Conservation (phyloP, 331 rosid species). For the Cucumis variabilis region DNA sequence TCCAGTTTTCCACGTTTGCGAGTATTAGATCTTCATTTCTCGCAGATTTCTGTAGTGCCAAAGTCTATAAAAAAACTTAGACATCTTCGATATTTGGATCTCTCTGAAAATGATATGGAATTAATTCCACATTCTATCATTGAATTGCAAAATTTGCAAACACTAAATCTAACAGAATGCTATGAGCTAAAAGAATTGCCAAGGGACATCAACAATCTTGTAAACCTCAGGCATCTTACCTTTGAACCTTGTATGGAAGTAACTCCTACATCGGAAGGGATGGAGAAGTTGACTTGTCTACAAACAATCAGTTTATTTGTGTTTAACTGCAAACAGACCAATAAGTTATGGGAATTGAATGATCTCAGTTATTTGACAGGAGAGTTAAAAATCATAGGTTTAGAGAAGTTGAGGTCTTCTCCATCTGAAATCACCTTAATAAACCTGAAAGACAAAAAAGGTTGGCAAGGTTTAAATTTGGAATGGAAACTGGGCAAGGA, state of each 20-base stretch:
- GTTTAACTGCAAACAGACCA: background rate
- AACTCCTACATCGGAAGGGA: background rate
- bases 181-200: background rate
- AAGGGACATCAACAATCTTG: background rate
- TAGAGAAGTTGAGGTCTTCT: background rate
- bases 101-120: background rate
- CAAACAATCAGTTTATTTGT: background rate
- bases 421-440: background rate
- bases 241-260: background rate
- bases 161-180: background rate
- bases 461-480: background rate
- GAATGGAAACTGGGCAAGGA: background rate
- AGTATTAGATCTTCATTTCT: background rate
- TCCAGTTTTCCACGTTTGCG: background rate
- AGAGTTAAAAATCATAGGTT: rapidly evolving
- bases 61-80: constrained; percentile 14
- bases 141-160: constrained; percentile 21
- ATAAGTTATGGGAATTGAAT: background rate
- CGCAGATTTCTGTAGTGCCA: background rate
- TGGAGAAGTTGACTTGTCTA: background rate
- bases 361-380: background rate
- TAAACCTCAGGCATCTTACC: constrained; percentile 18
- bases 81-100: constrained; percentile 28
- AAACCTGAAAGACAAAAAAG: background rate
- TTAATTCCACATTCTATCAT: constrained; percentile 6